Conservation (phyloP, 2,329 filamentous ascomycete genomes). For the Endocalyx cinctus region DNA sequence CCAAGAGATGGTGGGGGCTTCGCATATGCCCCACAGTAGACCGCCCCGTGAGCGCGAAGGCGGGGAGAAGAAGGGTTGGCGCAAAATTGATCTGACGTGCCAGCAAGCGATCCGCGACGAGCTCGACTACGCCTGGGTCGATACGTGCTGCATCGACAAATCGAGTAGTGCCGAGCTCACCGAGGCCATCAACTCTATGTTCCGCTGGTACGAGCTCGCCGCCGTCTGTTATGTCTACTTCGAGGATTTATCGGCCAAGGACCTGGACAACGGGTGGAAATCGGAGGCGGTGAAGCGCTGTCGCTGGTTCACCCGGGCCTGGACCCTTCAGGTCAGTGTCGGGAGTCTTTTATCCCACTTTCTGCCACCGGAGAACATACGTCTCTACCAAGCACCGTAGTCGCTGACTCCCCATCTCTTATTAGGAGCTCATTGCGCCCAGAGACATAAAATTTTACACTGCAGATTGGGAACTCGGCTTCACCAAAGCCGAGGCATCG, state of each 20-base stretch:
- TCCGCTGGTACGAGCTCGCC: no score
- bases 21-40: no score
- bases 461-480: neutral
- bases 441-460: constrained; percentile 2
- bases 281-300: no score
- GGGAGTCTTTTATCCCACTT: no score
- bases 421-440: constrained; percentile 3
- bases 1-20: neutral
- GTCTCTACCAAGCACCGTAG: no score
- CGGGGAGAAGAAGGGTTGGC: neutral
- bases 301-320: neutral
- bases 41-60: no score
- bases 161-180: constrained; percentile 2
- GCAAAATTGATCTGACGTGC: constrained; percentile 1
- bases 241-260: neutral
- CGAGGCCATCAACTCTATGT: neutral
- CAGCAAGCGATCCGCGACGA: neutral
- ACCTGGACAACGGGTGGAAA: no score
- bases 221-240: constrained; percentile 1
- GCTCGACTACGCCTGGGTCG: constrained; percentile 2
- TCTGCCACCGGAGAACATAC: no score
- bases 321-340: constrained; percentile 1
- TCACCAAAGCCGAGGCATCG: neutral
- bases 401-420: no score
- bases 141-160: constrained; percentile 4